Conservation (phyloP, 441 rosid species). For the Cnidoscolus chayamansa region DNA sequence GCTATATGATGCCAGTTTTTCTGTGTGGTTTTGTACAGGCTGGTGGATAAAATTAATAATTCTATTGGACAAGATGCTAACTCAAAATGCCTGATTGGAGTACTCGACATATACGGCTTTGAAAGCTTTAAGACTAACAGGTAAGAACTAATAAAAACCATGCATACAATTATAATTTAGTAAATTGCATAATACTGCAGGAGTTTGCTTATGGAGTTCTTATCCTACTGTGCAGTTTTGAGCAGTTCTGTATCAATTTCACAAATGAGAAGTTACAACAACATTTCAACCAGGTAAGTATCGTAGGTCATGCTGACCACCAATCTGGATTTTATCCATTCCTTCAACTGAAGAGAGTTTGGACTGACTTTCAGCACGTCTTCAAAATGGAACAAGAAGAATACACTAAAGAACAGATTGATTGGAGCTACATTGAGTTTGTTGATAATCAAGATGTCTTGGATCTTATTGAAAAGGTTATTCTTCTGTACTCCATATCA, state of each 20-base stretch:
- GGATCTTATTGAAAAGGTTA: slow-evolving; percentile 94
- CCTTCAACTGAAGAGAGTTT: slow-evolving; percentile 22
- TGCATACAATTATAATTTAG: background rate
- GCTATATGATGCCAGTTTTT: slow-evolving; percentile 11
- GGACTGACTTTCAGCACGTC: slow-evolving; percentile 64
- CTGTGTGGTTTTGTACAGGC: slow-evolving; percentile 44
- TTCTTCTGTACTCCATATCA: slow-evolving; percentile 1
- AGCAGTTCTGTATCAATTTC: slow-evolving; percentile 96
- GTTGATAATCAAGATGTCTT: slow-evolving; percentile 98
- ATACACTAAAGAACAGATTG: slow-evolving; percentile 87
- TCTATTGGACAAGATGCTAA: slow-evolving; percentile 80
- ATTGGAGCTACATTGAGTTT: slow-evolving; percentile 99
- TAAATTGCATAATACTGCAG: background rate
- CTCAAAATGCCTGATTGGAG: slow-evolving; percentile 74
- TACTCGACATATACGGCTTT: slow-evolving; percentile 88
- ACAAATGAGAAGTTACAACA: slow-evolving; percentile 99
- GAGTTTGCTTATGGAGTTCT: slow-evolving; percentile 5
- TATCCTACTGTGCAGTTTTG: slow-evolving; percentile 59
- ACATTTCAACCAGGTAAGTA: slow-evolving; percentile 89
- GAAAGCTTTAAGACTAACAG: slow-evolving; percentile 96
- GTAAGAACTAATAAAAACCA: slow-evolving; percentile 31
- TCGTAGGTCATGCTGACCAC: slow-evolving; percentile 14
- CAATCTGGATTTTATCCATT: slow-evolving; percentile 10
- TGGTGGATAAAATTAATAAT: slow-evolving; percentile 68
- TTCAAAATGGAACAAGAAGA: slow-evolving; percentile 99